phyloP scores from a whole-genome alignment of 139 green algal genomes.

The Prasinococcaceae sp. region DNA sequence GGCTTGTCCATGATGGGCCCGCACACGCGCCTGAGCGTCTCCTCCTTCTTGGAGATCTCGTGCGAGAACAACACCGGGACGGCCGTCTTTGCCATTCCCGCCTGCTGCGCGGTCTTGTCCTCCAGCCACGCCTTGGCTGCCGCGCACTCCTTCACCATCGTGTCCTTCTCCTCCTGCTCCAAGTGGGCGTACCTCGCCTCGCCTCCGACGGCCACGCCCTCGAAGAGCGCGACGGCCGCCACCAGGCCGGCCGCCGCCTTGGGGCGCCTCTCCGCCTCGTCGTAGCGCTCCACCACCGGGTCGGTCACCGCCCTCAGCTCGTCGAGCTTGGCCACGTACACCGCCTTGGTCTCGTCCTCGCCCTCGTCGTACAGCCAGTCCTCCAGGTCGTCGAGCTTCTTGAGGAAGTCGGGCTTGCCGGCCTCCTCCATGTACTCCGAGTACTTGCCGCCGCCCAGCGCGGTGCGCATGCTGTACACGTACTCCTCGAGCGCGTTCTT shows the following conservation, averaged over 20 bases:
- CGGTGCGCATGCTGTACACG: conserved; percentile 73
- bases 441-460: conserved; percentile 31
- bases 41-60: conserved; percentile 80
- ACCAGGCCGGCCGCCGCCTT: conserved; percentile 21
- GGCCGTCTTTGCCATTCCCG: conserved; percentile 26
- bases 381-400: conserved; percentile 57
- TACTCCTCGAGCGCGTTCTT: conserved; percentile 95
- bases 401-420: conserved; percentile 39
- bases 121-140: conserved; percentile 66
- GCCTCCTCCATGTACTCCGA: conserved; percentile 43
- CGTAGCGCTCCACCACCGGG: conserved; percentile 44
- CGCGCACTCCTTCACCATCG: conserved; percentile 50
- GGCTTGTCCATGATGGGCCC: conserved; percentile 75
- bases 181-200: conserved; percentile 66
- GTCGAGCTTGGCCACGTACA: conserved; percentile 78
- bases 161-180: conserved; percentile 49
- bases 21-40: conserved; percentile 39
- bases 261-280: conserved; percentile 24
- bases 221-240: conserved; percentile 33
- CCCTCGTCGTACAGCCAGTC: conserved; percentile 99
- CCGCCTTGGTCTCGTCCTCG: conserved; percentile 79
- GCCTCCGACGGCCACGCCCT: conserved; percentile 25
- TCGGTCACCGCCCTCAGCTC: conserved; percentile 55
- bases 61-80: conserved; percentile 56
- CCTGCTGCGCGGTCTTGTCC: conserved; percentile 56